A percentile compares a stretch with the other conserved stretches of the same genome.
phyloP scores from a whole-genome alignment of 139 green algal species.

The Edaphochlamys debaryana region DNA sequence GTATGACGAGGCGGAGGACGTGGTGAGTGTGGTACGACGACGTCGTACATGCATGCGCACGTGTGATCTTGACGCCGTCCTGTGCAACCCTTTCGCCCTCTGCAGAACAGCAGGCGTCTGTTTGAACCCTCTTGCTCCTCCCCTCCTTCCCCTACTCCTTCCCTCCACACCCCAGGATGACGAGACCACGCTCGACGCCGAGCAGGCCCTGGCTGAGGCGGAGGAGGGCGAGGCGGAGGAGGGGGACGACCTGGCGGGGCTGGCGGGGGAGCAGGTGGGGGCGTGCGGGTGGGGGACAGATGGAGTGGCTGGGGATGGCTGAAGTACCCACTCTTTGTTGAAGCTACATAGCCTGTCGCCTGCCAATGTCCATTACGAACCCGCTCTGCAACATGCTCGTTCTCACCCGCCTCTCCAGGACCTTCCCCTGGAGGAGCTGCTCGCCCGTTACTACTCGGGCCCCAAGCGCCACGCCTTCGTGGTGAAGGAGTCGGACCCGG shows the following conservation, averaged over 20 bases:
- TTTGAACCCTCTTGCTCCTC: too few relatives aligned
- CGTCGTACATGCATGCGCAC: too few relatives aligned
- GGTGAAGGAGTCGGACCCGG: constrained; percentile 5
- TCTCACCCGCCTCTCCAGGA: constrained; percentile 45
- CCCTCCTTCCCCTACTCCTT: too few relatives aligned
- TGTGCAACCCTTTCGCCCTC: too few relatives aligned
- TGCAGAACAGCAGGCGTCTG: too few relatives aligned
- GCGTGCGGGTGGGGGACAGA: too few relatives aligned
- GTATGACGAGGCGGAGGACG: constrained; percentile 4
- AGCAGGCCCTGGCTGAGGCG: constrained; percentile 54
- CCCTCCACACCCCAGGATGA: constrained; percentile 62
- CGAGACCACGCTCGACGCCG: constrained; percentile 74
- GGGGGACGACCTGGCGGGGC: constrained; percentile 72
- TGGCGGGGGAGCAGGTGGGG: constrained; percentile 74
- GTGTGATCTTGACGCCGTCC: too few relatives aligned
- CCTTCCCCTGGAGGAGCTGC: constrained; percentile 88
- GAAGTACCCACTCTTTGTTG: too few relatives aligned
- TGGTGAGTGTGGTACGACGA: constrained; percentile 14
- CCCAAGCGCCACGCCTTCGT: constrained; percentile 20
- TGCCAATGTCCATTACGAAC: too few relatives aligned
- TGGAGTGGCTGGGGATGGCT: too few relatives aligned
- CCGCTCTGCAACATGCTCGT: too few relatives aligned
- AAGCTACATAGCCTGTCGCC: too few relatives aligned
- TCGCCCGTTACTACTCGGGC: constrained; percentile 69
- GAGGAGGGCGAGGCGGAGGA: constrained; percentile 42